phyloP scores from a whole-genome alignment of 2,329 filamentous ascomycete species.

The Paecilomyces dactylethromorphus region DNA sequence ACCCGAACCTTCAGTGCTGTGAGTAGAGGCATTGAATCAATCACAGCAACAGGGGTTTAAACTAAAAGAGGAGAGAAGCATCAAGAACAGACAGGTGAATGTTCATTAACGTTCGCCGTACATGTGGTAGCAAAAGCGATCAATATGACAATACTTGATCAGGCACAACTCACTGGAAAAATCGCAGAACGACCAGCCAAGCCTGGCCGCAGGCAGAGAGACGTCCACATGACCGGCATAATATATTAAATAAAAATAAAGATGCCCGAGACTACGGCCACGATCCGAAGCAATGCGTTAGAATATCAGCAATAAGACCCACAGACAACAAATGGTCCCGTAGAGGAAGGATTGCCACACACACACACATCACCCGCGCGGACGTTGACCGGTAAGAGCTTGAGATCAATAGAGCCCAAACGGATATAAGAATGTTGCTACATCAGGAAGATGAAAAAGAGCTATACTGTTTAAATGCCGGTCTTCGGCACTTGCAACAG shows the following conservation, averaged over 20 bases:
- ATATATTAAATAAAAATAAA: not conserved
- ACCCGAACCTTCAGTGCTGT: not conserved
- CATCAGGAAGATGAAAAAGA: not conserved
- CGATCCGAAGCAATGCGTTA: not conserved
- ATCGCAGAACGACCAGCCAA: not conserved
- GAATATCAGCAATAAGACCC: not conserved
- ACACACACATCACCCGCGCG: not conserved
- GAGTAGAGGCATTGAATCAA: not conserved
- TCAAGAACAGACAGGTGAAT: not conserved
- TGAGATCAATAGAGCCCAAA: not conserved
- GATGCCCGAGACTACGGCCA: not conserved
- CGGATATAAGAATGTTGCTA: not conserved
- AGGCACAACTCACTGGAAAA: not conserved
- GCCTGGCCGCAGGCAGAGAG: not conserved
- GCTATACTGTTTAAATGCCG: not conserved
- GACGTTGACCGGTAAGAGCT: not conserved
- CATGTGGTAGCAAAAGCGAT: not conserved
- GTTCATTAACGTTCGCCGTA: not conserved
- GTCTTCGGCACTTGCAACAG: not conserved
- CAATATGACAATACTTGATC: not conserved
- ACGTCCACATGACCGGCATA: not conserved
- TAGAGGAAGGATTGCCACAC: not conserved
- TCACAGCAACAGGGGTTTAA: not conserved
- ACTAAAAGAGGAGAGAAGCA: not conserved
- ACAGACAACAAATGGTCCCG: not conserved